Conservation (phyloP, 1,139 yeast genomes). For the Pichia sp. region DNA sequence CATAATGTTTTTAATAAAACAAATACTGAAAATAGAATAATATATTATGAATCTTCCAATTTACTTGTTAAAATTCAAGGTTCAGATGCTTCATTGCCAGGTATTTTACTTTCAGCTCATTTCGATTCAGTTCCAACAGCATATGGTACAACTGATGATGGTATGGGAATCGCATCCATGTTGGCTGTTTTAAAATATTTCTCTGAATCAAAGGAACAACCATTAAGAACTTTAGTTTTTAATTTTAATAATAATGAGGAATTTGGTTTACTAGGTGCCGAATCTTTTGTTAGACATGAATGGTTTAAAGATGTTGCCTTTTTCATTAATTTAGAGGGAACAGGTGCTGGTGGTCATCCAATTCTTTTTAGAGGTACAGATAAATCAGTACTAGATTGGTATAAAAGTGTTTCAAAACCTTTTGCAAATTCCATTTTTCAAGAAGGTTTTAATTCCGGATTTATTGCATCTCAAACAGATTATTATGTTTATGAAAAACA, state of each 20-base stretch:
- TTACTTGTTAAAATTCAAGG: conserved; percentile 70
- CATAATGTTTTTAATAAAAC: conserved; percentile 40
- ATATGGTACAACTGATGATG: conserved; percentile 88
- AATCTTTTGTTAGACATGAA: conserved; percentile 64
- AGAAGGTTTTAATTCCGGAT: conserved; percentile 71
- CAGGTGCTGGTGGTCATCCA: conserved; percentile 86
- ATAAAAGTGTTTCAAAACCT: conserved; percentile 43
- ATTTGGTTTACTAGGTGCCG: conserved; percentile 82
- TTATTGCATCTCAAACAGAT: conserved; percentile 79
- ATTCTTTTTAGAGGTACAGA: conserved; percentile 81
- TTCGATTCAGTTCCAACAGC: conserved; percentile 87
- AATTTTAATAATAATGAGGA: conserved; percentile 91
- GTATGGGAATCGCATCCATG: conserved; percentile 83
- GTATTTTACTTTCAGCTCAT: conserved; percentile 75
- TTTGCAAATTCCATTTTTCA: conserved; percentile 76
- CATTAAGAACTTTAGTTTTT: conserved; percentile 66
- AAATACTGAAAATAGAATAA: conserved; percentile 38
- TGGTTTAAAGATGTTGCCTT: conserved; percentile 62
- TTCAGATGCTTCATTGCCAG: conserved; percentile 47
- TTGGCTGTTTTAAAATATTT: conserved; percentile 60
- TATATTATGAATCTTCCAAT: conserved; percentile 77
- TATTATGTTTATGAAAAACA: conserved; percentile 61
- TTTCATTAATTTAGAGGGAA: conserved; percentile 87
- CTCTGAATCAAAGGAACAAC: conserved; percentile 38
- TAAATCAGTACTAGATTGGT: conserved; percentile 60